These are phyloP conservation scores for Beauveria brongniartii DNA, from an alignment of 2,329 filamentous ascomycete genomes.

Conservation along the genomic window DNA sequence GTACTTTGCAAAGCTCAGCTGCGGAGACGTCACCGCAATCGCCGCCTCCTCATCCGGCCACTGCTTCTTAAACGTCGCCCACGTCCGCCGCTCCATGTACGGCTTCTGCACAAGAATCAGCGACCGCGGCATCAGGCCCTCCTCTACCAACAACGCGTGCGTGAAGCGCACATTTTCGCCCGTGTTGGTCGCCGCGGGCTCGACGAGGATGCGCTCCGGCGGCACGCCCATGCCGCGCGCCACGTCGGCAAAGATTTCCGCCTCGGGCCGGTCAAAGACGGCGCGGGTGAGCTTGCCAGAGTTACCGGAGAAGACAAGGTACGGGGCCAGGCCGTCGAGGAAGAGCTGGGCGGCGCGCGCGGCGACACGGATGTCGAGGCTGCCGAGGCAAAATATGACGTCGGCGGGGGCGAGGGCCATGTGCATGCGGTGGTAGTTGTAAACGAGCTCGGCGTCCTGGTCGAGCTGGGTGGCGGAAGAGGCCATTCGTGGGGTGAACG, in stretches of 20 bases:
- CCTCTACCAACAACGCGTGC: constrained; percentile 24
- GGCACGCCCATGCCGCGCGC: constrained; percentile 33
- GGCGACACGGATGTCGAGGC: constrained; percentile 38
- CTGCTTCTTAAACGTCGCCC: constrained; percentile 38
- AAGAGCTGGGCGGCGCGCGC: constrained; percentile 33
- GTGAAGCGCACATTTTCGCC: constrained; percentile 41
- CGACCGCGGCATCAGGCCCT: constrained; percentile 19
- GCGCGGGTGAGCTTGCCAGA: constrained; percentile 31
- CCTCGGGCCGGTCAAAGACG: constrained; percentile 33
- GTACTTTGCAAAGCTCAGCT: constrained; percentile 31
- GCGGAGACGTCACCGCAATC: constrained; percentile 34
- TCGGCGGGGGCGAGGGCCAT: constrained; percentile 28
- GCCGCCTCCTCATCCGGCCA: constrained; percentile 29
- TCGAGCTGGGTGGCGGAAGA: constrained; percentile 2
- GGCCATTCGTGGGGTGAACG: not conserved
- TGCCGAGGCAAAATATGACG: constrained; percentile 40
- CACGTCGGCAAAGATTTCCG: constrained; percentile 33
- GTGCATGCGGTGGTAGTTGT: constrained; percentile 35
- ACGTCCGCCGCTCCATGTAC: constrained; percentile 40
- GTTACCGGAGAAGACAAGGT: constrained; percentile 37
- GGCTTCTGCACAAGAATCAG: constrained; percentile 40
- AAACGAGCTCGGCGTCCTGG: constrained; percentile 30
- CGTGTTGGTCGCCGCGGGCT: constrained; percentile 34
- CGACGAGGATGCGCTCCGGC: constrained; percentile 28
- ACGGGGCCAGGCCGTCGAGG: constrained; percentile 29